Conservation (phyloP, 2,329 filamentous ascomycete species). For the Acarospora socialis region DNA sequence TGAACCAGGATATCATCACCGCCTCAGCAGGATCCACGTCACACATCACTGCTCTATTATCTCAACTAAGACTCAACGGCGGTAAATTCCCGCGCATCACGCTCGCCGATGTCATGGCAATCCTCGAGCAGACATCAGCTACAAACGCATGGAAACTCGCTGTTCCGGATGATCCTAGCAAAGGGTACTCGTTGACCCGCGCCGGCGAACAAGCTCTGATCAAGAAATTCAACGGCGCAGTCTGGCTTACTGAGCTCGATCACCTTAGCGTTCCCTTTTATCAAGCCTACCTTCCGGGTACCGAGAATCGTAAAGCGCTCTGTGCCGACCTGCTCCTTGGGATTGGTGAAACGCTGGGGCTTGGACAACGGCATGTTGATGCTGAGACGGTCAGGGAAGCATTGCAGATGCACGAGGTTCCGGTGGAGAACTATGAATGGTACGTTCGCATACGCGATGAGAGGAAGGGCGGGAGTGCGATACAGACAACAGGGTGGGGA, state of each 20-base stretch:
- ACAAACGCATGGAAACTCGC: no score
- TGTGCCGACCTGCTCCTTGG: constrained; percentile 11
- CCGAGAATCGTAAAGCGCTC: constrained; percentile 4
- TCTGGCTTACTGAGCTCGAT: constrained; percentile 12
- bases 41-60: no score
- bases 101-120: no score
- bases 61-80: no score
- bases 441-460: constrained; percentile 10
- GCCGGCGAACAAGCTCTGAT: constrained; percentile 8
- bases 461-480: no score
- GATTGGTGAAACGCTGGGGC: constrained; percentile 9
- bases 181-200: no score
- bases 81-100: no score
- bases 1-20: no score
- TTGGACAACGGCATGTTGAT: constrained; percentile 7
- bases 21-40: no score
- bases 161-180: no score
- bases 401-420: constrained; percentile 4
- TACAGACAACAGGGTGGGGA: constrained; percentile 12
- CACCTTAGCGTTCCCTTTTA: constrained; percentile 12
- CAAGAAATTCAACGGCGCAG: constrained; percentile 6
- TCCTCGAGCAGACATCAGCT: no score
- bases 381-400: constrained; percentile 3
- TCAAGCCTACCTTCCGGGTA: constrained; percentile 6
- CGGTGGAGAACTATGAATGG: constrained; percentile 8